phyloP scores from a whole-genome alignment of 768 basidiomycete genomes.

The Trametes cinnabarina region DNA sequence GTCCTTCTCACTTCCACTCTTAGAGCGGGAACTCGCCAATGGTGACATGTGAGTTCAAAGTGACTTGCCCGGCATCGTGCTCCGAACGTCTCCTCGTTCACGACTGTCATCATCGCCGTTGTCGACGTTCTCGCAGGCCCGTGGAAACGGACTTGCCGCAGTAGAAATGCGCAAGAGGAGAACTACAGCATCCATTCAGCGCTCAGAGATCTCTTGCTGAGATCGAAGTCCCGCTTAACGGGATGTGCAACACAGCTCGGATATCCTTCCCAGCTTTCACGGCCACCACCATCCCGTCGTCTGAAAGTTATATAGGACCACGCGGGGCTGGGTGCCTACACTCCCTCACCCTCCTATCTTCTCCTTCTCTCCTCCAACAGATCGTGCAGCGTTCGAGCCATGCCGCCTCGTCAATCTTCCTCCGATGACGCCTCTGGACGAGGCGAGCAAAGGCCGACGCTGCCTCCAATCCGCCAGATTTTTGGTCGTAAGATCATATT shows the following conservation, averaged over 20 bases:
- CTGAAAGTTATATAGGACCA: conserved; percentile 15
- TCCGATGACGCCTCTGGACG: conserved; percentile 21
- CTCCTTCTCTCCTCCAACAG: not conserved
- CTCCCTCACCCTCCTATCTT: conserved; percentile 3
- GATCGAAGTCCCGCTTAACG: conserved; percentile 8
- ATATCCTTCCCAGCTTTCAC: conserved; percentile 1
- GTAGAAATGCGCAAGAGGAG: conserved; percentile 6
- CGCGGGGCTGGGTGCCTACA: conserved; percentile 3
- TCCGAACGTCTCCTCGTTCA: conserved; percentile 17
- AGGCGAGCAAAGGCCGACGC: conserved; percentile 49
- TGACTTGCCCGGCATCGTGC: conserved; percentile 7
- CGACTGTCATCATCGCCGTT: conserved; percentile 24
- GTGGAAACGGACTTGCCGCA: conserved; percentile 21
- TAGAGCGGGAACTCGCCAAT: conserved; percentile 1
- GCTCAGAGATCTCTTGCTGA: conserved; percentile 1
- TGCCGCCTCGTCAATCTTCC: conserved; percentile 26
- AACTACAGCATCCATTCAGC: conserved; percentile 18
- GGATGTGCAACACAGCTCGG: conserved; percentile 12
- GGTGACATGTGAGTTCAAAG: not conserved
- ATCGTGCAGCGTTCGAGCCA: conserved; percentile 11
- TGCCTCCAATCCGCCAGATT: conserved; percentile 70
- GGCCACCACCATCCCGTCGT: conserved; percentile 12
- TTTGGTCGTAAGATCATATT: conserved; percentile 50
- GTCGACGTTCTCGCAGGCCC: conserved; percentile 16
- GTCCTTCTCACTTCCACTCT: not conserved